Base-by-base conservation (phyloP, 116 monocot species). In the Zostera marina region DNA sequence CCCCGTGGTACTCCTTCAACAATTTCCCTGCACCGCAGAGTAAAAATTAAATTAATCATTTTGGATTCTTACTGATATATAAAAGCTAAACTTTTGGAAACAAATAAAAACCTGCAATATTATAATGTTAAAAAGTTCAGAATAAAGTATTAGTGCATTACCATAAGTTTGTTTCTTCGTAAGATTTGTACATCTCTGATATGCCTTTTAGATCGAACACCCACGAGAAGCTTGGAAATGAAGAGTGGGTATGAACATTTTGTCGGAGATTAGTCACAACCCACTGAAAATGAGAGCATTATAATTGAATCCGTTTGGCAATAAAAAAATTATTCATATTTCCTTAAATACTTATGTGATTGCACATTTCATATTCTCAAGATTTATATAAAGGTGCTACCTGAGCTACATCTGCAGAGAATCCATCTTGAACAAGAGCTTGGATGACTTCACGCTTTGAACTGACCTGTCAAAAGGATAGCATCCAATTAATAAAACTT, bases 101-200 rank as follows among this genome's bases (percentile, higher is more conserved):
- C 5, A 32, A 54, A 54, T 13, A 54, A 10, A 9, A 12, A 39
- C n/a, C 54, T 57, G 2, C 22, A 20, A 41, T 43, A 10, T 21
- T 17, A 2, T 7, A 44, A 22, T 44, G 42, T 17, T 43, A 11
- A 44, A 23, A 24, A 16, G 26, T 3, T 40, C 11, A 57, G 22
- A 22, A 56, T 21, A 16, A 10, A 46, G 22, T 17, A 47, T n/a
- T n/a, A n/a, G n/a, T n/a, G n/a, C n/a, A n/a, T 24, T 75, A 88
- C 94, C 94, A 94, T 56, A 94, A 65, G 67, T 85, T 85, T 68
- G 85, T 81, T 64, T 73, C 78, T 71, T 93, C 93, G 47, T 93
- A 93, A 3, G 93, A 93, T 48, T 74, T 72, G 73, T 79, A 94
- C 84, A 94, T 94, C 22, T 94, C 85, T 22, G 85, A 58, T 24